Evolutionary conservation across 2,329 filamentous ascomycete species (phyloP).

Genomic region (Chaetomium sp.): DNA sequence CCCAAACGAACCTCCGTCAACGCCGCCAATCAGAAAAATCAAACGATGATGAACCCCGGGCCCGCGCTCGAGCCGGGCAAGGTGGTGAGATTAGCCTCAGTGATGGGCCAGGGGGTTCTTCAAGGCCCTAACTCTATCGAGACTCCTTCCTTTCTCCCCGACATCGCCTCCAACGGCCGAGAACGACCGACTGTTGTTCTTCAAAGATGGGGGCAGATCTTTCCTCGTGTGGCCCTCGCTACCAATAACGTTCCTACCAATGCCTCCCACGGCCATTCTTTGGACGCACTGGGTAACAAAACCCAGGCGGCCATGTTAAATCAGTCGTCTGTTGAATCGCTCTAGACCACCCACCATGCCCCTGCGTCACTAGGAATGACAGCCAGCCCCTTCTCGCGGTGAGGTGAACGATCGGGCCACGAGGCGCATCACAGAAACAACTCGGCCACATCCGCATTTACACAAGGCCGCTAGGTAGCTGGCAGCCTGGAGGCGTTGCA

Average conservation of each 20-base stretch:
- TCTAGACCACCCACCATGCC: neutral
- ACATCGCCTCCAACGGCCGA: neutral
- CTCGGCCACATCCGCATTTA: neutral
- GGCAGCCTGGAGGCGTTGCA: slow-evolving; percentile 8
- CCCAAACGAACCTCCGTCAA: too few relatives aligned
- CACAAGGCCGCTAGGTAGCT: neutral
- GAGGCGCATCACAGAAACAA: neutral
- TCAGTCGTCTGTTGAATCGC: too few relatives aligned
- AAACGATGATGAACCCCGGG: too few relatives aligned
- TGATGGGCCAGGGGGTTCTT: neutral
- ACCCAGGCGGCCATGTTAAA: too few relatives aligned
- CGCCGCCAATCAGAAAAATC: too few relatives aligned
- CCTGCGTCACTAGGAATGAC: neutral
- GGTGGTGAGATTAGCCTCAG: slow-evolving; percentile 5
- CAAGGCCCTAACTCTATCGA: slow-evolving; percentile 1
- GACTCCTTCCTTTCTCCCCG: slow-evolving; percentile 1
- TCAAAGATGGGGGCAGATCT: neutral
- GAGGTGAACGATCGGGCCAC: neutral
- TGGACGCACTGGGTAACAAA: too few relatives aligned
- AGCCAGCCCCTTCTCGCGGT: neutral
- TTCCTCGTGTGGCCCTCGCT: neutral
- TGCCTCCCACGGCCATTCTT: too few relatives aligned
- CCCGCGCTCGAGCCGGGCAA: neutral
- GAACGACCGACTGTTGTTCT: neutral
- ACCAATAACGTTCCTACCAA: too few relatives aligned